A percentile compares a stretch with the other conserved stretches of the same genome.
Conservation (phyloP, 1,139 yeast genomes). For the Wickerhamomyces sp. region DNA sequence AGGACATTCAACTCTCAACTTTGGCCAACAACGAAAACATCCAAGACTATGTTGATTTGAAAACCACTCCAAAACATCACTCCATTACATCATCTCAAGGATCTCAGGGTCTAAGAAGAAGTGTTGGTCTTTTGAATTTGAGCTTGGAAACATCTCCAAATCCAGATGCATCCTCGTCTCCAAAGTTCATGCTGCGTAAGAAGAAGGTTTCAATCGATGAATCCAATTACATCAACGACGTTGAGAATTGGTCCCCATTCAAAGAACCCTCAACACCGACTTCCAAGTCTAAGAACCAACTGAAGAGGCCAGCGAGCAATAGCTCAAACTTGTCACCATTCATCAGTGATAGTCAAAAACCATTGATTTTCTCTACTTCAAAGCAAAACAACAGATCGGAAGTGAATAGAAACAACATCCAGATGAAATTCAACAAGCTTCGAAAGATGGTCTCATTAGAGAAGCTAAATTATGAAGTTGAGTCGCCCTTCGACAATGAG, state of each 20-base stretch:
- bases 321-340: slow-evolving; percentile 22
- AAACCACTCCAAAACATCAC: slow-evolving; percentile 19
- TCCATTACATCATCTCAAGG: slow-evolving; percentile 22
- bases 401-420: slow-evolving; percentile 18
- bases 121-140: slow-evolving; percentile 33
- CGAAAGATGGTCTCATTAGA: slow-evolving; percentile 24
- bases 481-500: slow-evolving; percentile 18
- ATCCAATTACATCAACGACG: slow-evolving; percentile 19
- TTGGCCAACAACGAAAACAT: slow-evolving; percentile 7
- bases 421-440: slow-evolving; percentile 23
- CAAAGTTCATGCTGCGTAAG: slow-evolving; percentile 18
- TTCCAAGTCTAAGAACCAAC: slow-evolving; percentile 10
- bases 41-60: slow-evolving; percentile 5
- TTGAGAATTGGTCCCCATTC: slow-evolving; percentile 30
- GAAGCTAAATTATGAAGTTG: slow-evolving; percentile 14
- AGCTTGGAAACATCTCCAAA: slow-evolving; percentile 30
- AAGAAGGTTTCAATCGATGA: slow-evolving; percentile 17
- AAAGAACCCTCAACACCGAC: slow-evolving; percentile 24
- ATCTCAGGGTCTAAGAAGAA: slow-evolving; percentile 30
- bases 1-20: slow-evolving; percentile 11
- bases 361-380: slow-evolving; percentile 15
- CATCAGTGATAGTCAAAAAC: slow-evolving; percentile 21
- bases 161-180: slow-evolving; percentile 12
- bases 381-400: slow-evolving; percentile 9
- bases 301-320: slow-evolving; percentile 24